Percentiles rank a stretch among this genome's conserved stretches.
These are phyloP conservation scores for Neofusicoccum ribis DNA, from an alignment of 2,329 filamentous ascomycete species.

Conservation along the genomic window DNA sequence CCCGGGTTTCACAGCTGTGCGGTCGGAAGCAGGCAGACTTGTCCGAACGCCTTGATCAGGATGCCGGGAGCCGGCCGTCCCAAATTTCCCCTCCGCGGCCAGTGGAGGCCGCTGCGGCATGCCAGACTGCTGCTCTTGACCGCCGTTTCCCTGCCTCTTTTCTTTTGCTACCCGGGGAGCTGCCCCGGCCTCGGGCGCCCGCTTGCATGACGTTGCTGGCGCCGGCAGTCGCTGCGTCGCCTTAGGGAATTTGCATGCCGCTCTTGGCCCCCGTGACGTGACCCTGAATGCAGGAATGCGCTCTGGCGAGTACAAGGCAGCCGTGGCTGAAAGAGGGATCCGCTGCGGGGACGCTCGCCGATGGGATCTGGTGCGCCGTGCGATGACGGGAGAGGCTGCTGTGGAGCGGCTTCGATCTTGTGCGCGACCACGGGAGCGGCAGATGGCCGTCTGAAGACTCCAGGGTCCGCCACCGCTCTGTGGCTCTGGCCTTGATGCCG, in stretches of 20 bases:
- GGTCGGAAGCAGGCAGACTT: conserved; percentile 17
- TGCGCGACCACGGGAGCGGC: neutral
- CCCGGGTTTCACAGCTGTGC: conserved; percentile 16
- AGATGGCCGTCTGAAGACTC: conserved; percentile 23
- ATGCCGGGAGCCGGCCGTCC: conserved; percentile 6
- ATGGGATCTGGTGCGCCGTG: conserved; percentile 13
- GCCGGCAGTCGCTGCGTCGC: neutral
- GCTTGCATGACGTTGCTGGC: conserved; percentile 10
- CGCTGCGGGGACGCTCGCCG: neutral
- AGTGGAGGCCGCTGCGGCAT: neutral
- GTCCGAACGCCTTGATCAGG: conserved; percentile 15
- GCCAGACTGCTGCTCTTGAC: conserved; percentile 12
- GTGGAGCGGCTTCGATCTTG: conserved; percentile 11
- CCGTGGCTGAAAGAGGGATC: conserved; percentile 14
- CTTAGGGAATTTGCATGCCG: conserved; percentile 6
- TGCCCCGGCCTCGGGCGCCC: neutral
- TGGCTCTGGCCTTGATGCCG: neutral
- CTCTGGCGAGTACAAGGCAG: conserved; percentile 7
- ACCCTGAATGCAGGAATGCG: conserved; percentile 16
- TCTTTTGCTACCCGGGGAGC: conserved; percentile 4
- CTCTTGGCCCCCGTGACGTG: conserved; percentile 18
- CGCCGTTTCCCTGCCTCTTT: conserved; percentile 15
- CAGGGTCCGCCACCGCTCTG: conserved; percentile 14
- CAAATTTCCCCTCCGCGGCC: conserved; percentile 1
- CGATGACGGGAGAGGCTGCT: conserved; percentile 11